Evolutionary conservation across 2,329 filamentous ascomycete species (phyloP).

Genomic region (Aspergillus sp.): DNA sequence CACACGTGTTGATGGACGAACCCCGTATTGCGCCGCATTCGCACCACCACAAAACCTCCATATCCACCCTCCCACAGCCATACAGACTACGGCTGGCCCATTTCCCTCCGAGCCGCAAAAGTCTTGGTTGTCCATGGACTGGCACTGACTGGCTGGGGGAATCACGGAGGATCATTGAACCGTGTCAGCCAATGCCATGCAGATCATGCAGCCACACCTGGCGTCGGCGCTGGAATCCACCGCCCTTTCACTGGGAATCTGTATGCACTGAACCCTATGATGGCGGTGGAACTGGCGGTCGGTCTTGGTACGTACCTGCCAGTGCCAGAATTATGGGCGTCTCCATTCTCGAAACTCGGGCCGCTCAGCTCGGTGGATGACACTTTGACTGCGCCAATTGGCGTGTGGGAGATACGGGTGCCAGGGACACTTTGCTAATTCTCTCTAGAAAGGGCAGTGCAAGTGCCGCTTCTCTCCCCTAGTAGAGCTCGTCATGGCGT

Average conservation of each 20-base stretch:
- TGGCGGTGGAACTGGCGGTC: slow-evolving; percentile 8
- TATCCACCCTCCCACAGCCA: background rate
- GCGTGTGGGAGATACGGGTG: background rate
- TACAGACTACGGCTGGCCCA: background rate
- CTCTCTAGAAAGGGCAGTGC: background rate
- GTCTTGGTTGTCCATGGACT: background rate
- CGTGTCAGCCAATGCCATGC: slow-evolving; percentile 2
- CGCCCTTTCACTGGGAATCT: slow-evolving; percentile 11
- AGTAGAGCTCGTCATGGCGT: background rate
- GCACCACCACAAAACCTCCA: background rate
- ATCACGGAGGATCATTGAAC: background rate
- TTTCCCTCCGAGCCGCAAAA: slow-evolving; percentile 11
- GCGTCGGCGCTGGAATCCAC: slow-evolving; percentile 3
- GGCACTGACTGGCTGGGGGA: slow-evolving; percentile 1
- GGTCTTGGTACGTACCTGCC: background rate
- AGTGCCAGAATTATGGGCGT: background rate
- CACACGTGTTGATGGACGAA: background rate
- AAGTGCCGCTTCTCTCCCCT: background rate
- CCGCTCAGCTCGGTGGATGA: slow-evolving; percentile 4
- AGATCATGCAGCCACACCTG: slow-evolving; percentile 11
- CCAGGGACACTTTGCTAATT: background rate
- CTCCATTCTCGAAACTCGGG: background rate
- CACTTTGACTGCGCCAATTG: background rate
- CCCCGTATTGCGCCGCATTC: background rate
- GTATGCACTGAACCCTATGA: slow-evolving; percentile 11